Evolutionary conservation across 805 yeast species (phyloP).

Genomic region (Candida tibetensis): DNA sequence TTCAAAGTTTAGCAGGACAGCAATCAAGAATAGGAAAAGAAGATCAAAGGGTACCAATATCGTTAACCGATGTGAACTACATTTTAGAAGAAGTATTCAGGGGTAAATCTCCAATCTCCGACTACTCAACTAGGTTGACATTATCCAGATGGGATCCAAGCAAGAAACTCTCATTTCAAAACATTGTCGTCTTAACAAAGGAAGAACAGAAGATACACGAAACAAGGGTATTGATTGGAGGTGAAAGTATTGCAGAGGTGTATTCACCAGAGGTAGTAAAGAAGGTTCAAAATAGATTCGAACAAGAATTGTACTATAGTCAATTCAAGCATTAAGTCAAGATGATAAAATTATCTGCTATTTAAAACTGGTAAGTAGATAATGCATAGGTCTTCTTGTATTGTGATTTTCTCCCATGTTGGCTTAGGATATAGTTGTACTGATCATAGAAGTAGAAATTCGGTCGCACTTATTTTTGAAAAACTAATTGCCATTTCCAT

Average conservation of each 20-base stretch:
- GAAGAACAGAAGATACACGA: slow-evolving; percentile 86
- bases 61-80: slow-evolving; percentile 72
- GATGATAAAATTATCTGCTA: slow-evolving; percentile 1
- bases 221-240: slow-evolving; percentile 64
- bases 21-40: slow-evolving; percentile 70
- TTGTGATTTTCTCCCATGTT: too few relatives aligned
- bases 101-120: slow-evolving; percentile 86
- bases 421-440: too few relatives aligned
- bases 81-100: slow-evolving; percentile 88
- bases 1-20: slow-evolving; percentile 84
- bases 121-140: slow-evolving; percentile 74
- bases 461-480: too few relatives aligned
- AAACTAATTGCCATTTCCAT: too few relatives aligned
- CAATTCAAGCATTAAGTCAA: slow-evolving; percentile 40
- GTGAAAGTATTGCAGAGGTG: slow-evolving; percentile 59
- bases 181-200: slow-evolving; percentile 82
- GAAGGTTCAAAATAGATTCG: slow-evolving; percentile 59
- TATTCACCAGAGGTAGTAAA: slow-evolving; percentile 59
- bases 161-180: slow-evolving; percentile 63
- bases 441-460: too few relatives aligned
- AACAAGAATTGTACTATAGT: slow-evolving; percentile 73
- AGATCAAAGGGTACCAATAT: slow-evolving; percentile 74
- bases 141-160: slow-evolving; percentile 82
- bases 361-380: too few relatives aligned
- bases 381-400: too few relatives aligned